A percentile compares a stretch with the other conserved stretches of the same genome.
phyloP scores from a whole-genome alignment of 208 protist genomes.

The Novymonas esmeraldas region DNA sequence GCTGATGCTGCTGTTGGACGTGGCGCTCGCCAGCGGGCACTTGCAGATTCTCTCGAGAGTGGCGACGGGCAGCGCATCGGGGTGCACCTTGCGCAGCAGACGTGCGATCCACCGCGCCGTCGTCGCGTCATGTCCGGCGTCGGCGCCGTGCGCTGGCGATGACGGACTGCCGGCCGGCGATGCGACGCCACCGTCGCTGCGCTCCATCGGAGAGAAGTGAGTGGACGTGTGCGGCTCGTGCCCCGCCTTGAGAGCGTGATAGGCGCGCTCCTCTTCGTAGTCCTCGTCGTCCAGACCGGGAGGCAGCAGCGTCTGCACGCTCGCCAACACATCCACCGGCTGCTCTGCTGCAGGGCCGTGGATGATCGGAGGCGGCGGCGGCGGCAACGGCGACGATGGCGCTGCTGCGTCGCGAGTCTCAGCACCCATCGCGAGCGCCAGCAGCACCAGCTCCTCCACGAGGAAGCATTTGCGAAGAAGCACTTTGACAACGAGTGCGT shows the following conservation, averaged over 20 bases:
- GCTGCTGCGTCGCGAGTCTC: neutral
- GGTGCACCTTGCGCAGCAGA: slow-evolving; percentile 49
- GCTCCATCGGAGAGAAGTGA: no score
- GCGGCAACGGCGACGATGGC: neutral
- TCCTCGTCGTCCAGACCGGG: slow-evolving; percentile 59
- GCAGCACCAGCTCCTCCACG: slow-evolving; percentile 55
- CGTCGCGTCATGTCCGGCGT: slow-evolving; percentile 17
- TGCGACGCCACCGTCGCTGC: neutral
- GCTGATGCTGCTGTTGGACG: neutral
- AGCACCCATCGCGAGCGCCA: slow-evolving; percentile 35
- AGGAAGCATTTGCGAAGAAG: slow-evolving; percentile 57
- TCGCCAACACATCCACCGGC: slow-evolving; percentile 16
- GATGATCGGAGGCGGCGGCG: no score
- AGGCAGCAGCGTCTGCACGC: slow-evolving; percentile 34
- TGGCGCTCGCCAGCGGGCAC: slow-evolving; percentile 5
- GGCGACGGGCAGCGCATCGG: slow-evolving; percentile 47
- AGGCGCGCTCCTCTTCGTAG: slow-evolving; percentile 44
- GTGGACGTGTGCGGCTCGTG: no score
- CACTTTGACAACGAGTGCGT: slow-evolving; percentile 58
- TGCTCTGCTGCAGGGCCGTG: neutral
- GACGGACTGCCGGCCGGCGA: neutral
- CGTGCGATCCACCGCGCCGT: slow-evolving; percentile 34
- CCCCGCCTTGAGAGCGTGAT: slow-evolving; percentile 24
- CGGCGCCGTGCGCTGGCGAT: slow-evolving; percentile 2
- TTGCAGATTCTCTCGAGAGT: slow-evolving; percentile 38